Conservation (phyloP, 495 filamentous ascomycete genomes). For the Xylaria acuta region DNA sequence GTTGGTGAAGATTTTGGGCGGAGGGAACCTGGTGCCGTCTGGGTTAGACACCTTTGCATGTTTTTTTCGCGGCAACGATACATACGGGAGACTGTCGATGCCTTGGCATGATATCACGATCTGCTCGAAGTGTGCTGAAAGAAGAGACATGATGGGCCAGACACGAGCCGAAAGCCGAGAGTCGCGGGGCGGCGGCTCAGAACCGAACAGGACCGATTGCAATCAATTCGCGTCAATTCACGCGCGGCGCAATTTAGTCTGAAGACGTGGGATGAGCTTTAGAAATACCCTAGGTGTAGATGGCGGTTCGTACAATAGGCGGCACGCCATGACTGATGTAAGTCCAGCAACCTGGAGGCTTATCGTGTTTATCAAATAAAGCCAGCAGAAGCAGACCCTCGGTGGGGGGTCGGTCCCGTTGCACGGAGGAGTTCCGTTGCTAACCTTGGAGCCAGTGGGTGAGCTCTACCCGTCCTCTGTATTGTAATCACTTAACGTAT, state of each 20-base stretch:
- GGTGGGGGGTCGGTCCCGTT: background rate
- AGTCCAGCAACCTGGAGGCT: background rate
- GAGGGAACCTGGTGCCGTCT: constrained; percentile 69
- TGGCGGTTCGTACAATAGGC: background rate
- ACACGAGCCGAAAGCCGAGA: background rate
- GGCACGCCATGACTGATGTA: background rate
- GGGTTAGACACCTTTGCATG: constrained; percentile 8
- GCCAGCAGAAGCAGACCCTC: constrained; percentile 1
- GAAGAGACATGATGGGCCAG: constrained; percentile 66
- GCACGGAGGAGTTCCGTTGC: constrained; percentile 1
- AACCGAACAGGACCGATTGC: background rate
- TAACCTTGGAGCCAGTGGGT: background rate
- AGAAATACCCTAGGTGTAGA: background rate
- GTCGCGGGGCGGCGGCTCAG: background rate
- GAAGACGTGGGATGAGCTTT: background rate
- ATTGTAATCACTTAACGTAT: too few species aligned
- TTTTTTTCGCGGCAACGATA: constrained; percentile 18
- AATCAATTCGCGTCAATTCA: background rate
- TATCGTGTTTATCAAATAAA: constrained; percentile 2
- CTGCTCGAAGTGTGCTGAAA: constrained; percentile 88
- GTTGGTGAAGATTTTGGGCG: constrained; percentile 95
- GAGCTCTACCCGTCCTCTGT: background rate
- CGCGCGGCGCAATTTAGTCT: background rate
- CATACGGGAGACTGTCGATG: constrained; percentile 84
- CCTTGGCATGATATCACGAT: constrained; percentile 82